These are phyloP conservation scores for Chaetomidium leptoderma DNA, from an alignment of 495 filamentous ascomycete genomes.

Conservation along the genomic window DNA sequence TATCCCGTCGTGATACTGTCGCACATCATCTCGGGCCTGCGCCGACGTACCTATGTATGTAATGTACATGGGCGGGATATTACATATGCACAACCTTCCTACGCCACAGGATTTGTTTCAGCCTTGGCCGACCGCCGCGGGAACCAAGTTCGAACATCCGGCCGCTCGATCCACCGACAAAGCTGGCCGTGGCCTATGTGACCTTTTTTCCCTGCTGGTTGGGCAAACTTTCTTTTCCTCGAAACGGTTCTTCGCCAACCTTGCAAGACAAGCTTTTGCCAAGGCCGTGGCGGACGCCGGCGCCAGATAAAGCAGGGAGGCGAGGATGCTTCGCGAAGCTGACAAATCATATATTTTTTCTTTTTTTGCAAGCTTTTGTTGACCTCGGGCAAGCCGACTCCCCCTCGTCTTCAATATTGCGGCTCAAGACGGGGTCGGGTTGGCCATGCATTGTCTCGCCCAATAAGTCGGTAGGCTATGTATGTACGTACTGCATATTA, in stretches of 20 bases:
- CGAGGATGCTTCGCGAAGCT: too few species aligned
- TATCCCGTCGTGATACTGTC: neutral
- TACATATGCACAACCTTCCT: neutral
- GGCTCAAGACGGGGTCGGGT: too few species aligned
- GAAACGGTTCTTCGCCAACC: neutral
- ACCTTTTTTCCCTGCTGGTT: neutral
- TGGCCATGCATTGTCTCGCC: too few species aligned
- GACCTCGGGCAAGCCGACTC: too few species aligned
- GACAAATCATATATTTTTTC: neutral
- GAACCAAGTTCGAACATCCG: neutral
- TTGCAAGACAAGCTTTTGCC: constrained; percentile 27
- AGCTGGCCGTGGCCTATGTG: neutral
- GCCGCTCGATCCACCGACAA: neutral
- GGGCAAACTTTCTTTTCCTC: neutral
- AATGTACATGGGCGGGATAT: neutral
- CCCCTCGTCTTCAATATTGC: too few species aligned
- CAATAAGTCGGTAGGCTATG: too few species aligned
- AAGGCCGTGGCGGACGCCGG: constrained; percentile 17
- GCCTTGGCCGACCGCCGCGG: constrained; percentile 4
- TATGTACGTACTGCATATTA: too few species aligned
- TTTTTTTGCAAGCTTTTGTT: neutral
- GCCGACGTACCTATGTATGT: neutral
- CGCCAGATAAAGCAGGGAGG: too few species aligned
- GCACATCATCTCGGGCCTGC: neutral
- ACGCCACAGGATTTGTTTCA: neutral